Percentiles rank a stretch among this genome's conserved stretches.
These are phyloP conservation scores for Pistacia atlantica DNA, from an alignment of 345 rosid genomes.

Conservation along the genomic window DNA sequence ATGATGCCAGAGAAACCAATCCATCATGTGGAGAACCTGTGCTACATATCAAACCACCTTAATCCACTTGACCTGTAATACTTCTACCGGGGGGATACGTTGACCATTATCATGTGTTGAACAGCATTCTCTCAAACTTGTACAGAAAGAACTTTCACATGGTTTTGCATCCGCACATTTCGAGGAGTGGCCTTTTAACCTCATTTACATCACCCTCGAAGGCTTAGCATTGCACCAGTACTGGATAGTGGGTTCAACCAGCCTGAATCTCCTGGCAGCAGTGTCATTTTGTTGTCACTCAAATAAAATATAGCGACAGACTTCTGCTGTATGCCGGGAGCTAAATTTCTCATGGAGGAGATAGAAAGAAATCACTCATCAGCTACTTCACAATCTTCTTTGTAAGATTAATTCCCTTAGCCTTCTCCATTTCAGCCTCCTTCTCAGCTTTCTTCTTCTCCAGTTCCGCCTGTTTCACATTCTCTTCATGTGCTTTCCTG, in stretches of 20 bases:
- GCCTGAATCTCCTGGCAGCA: slow-evolving; percentile 11
- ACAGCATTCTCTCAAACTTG: slow-evolving; percentile 19
- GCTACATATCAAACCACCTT: slow-evolving; percentile 7
- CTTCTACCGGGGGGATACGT: neutral
- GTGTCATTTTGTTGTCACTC: slow-evolving; percentile 17
- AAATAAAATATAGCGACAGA: slow-evolving; percentile 18
- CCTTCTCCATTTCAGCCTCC: slow-evolving; percentile 94
- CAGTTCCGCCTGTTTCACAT: slow-evolving; percentile 79
- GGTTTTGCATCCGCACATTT: slow-evolving; percentile 22
- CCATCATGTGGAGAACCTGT: slow-evolving; percentile 4
- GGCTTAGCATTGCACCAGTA: slow-evolving; percentile 19
- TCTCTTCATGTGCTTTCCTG: slow-evolving; percentile 95
- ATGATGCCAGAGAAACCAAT: slow-evolving; percentile 16
- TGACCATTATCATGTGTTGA: neutral
- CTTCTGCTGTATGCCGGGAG: slow-evolving; percentile 27
- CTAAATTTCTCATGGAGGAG: slow-evolving; percentile 20
- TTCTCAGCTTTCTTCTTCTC: slow-evolving; percentile 91
- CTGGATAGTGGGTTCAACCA: slow-evolving; percentile 22
- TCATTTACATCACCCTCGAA: slow-evolving; percentile 14
- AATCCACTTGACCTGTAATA: slow-evolving; percentile 1
- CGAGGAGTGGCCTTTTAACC: slow-evolving; percentile 14
- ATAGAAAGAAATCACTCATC: slow-evolving; percentile 24
- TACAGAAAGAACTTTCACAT: slow-evolving; percentile 2
- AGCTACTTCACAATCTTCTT: slow-evolving; percentile 58
- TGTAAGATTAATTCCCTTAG: slow-evolving; percentile 65